These are phyloP conservation scores for Brassica incana DNA, from an alignment of 345 rosid species.

Conservation along the genomic window DNA sequence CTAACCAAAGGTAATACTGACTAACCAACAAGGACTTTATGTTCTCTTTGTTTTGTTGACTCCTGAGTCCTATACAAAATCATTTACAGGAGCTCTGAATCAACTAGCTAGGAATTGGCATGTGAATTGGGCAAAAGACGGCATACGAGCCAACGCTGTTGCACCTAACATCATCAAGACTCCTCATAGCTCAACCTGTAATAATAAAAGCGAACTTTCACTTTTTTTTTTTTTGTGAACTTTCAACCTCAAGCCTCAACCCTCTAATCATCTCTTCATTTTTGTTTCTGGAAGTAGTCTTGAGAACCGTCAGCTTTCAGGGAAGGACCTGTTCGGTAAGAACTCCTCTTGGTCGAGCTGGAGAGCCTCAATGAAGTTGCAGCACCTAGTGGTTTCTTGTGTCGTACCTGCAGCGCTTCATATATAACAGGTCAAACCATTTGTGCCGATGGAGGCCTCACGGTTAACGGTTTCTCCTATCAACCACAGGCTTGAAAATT, in stretches of 20 bases:
- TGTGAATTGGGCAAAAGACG: slow-evolving; percentile 43
- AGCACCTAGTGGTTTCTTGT: slow-evolving; percentile 50
- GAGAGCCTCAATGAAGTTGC: slow-evolving; percentile 56
- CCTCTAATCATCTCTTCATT: background rate
- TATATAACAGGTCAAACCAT: slow-evolving; percentile 58
- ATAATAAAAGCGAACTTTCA: too few relatives aligned
- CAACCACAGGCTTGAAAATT: slow-evolving; percentile 22
- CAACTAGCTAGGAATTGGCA: slow-evolving; percentile 55
- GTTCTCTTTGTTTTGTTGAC: background rate
- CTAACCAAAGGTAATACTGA: too few relatives aligned
- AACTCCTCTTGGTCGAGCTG: slow-evolving; percentile 48
- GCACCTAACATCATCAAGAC: slow-evolving; percentile 25
- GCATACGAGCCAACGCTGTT: background rate
- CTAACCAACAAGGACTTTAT: background rate
- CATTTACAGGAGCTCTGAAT: slow-evolving; percentile 47
- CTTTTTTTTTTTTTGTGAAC: too few relatives aligned
- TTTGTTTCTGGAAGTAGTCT: background rate
- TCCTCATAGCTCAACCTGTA: slow-evolving; percentile 41
- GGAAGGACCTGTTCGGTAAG: slow-evolving; percentile 25
- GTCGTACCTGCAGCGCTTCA: slow-evolving; percentile 58
- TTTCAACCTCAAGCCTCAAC: too few relatives aligned
- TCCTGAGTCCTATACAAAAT: background rate
- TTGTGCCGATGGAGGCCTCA: slow-evolving; percentile 50
- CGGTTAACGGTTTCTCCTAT: slow-evolving; percentile 43
- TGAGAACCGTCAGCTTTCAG: background rate